These are phyloP conservation scores for Zychaea mexicana DNA, from an alignment of 371 early-diverging fungal genomes.

Conservation along the genomic window DNA sequence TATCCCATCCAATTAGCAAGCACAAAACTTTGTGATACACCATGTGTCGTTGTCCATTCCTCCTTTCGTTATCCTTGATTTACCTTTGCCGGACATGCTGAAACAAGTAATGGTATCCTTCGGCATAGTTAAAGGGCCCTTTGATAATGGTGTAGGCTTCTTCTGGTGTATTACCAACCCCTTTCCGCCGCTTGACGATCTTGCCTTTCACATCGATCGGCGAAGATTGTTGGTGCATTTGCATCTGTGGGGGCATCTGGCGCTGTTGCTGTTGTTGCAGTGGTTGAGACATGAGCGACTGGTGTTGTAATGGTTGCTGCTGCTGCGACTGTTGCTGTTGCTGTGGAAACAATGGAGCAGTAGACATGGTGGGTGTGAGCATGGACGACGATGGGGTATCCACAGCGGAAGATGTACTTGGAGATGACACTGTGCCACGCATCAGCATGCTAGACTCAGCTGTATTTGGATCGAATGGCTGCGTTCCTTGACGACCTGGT, in stretches of 20 bases:
- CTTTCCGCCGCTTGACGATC: constrained; percentile 19
- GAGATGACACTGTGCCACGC: constrained; percentile 4
- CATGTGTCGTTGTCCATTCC: background rate
- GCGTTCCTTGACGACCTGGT: constrained; percentile 95
- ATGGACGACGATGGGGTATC: background rate
- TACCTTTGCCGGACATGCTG: constrained; percentile 76
- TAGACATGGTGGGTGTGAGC: background rate
- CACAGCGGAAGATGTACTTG: constrained; percentile 1
- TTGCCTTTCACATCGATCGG: background rate
- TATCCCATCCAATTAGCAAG: no score
- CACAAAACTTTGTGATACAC: constrained; percentile 27
- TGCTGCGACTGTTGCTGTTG: constrained; percentile 12
- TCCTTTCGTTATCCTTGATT: background rate
- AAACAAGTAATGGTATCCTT: constrained; percentile 87
- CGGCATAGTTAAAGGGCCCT: constrained; percentile 83
- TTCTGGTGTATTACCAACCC: constrained; percentile 21
- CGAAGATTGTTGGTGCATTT: background rate
- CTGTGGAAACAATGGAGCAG: background rate
- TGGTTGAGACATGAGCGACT: background rate
- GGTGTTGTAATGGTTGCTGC: background rate
- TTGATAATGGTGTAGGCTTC: constrained; percentile 20
- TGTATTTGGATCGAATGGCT: constrained; percentile 69
- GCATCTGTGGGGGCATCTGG: background rate
- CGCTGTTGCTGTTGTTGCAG: background rate
- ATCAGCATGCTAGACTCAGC: constrained; percentile 3